phyloP scores from a whole-genome alignment of 2,329 filamentous ascomycete genomes.

The Nakataea oryzae region DNA sequence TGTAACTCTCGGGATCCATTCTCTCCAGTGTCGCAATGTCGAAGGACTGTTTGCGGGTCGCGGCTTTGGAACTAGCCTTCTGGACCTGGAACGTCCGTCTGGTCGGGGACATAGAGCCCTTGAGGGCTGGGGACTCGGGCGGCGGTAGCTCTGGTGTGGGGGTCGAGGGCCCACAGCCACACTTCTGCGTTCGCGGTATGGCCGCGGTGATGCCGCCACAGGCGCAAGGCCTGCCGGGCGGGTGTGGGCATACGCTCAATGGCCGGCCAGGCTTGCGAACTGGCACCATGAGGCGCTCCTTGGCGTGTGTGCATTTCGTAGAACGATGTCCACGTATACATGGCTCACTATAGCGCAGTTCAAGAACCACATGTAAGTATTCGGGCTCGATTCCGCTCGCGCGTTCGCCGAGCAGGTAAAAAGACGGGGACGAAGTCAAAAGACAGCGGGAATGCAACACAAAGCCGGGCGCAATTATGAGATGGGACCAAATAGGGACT shows the following conservation, averaged over 20 bases:
- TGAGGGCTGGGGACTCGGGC: slow-evolving; percentile 11
- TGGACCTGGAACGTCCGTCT: slow-evolving; percentile 31
- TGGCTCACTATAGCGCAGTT: slow-evolving; percentile 45
- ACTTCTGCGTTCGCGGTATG: slow-evolving; percentile 48
- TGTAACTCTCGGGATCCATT: slow-evolving; percentile 42
- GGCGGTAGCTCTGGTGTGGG: not conserved
- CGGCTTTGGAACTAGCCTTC: slow-evolving; percentile 27
- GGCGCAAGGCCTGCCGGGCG: slow-evolving; percentile 47
- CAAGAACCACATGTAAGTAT: not conserved
- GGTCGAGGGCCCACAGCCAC: slow-evolving; percentile 27
- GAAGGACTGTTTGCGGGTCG: slow-evolving; percentile 35
- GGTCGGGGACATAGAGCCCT: slow-evolving; percentile 21
- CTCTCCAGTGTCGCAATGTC: slow-evolving; percentile 36
- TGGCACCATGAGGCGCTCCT: slow-evolving; percentile 57
- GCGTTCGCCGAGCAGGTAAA: not conserved
- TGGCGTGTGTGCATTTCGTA: slow-evolving; percentile 60
- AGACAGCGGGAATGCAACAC: not conserved
- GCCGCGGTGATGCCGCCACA: slow-evolving; percentile 56
- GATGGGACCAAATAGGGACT: not conserved
- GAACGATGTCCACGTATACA: slow-evolving; percentile 69
- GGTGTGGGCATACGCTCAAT: slow-evolving; percentile 59
- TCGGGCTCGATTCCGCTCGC: not conserved
- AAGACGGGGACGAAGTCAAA: not conserved
- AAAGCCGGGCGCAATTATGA: not conserved
- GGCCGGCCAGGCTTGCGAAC: slow-evolving; percentile 64